Evolutionary conservation across 805 yeast species (phyloP), one percentile per base, ranked within the genome.

Genomic region (Wickerhamiella hasegawae): DNA sequence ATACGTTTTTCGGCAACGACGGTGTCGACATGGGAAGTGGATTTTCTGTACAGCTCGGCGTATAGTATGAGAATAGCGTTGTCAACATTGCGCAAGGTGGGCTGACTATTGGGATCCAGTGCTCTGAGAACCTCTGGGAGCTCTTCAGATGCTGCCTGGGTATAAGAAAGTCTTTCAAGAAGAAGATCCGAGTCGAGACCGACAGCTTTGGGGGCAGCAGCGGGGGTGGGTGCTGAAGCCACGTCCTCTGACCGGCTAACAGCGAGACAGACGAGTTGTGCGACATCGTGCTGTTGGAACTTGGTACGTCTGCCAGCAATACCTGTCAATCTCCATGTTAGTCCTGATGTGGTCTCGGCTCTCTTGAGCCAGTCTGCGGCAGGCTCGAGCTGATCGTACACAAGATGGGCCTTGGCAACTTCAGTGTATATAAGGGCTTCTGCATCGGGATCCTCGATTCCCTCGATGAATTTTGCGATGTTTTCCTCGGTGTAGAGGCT

Each of bases 231-330:
- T 3, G 15, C 19, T 3, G 34, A 28, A 12, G 22, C 20, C 21
- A 17, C 51, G 45, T 12, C 21, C 4, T 4, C 20, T 53, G 49
- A 37, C n/a, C n/a, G n/a, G 6, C 49, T 36, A 4, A 34, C 40
- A 5, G 97, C 97, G 16, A 87, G 57, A 18, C 83, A 69, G 12
- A 85, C 68, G 40, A 87, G 66, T 27, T 82, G 72, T 1, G 94
- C 69, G 18, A 76, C 69, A n/a, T 75, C 71, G 23, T 62, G 65
- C 32, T 66, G 65, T 57, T 87, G 97, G 53, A 62, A 81, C 53
- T 80, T 80, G 3, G 97, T 87, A 50, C 90, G 66, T 51, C 74
- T 77, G 8, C 94, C 95, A 45, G 74, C 74, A 37, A 90, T 80
- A 45, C 97, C 97, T 1, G 96, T 79, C 31, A 87, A 58, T 1